These are phyloP conservation scores for Aspergillus oerlinghausenensis DNA, from an alignment of 2,329 filamentous ascomycete species.

Conservation along the genomic window DNA sequence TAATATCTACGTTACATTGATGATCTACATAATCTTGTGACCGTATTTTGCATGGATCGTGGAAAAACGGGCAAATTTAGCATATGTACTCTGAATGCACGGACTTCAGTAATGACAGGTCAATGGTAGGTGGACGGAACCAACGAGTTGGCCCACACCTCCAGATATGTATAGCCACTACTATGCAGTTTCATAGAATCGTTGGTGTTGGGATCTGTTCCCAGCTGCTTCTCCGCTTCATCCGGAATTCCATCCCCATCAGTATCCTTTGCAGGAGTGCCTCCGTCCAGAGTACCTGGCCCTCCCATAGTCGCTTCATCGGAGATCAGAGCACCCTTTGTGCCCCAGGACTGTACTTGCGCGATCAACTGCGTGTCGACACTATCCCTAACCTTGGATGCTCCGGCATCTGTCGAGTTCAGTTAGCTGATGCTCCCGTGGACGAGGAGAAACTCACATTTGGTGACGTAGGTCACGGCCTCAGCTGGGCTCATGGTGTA, in stretches of 20 bases:
- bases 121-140: constrained; percentile 9
- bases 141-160: constrained; percentile 15
- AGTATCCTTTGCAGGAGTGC: constrained; percentile 6
- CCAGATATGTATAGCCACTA: constrained; percentile 13
- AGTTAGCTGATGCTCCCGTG: too few species aligned
- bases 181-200: constrained; percentile 12
- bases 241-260: constrained; percentile 16
- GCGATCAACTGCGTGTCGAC: constrained; percentile 10
- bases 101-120: background rate
- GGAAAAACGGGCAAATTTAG: background rate
- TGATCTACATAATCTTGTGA: background rate
- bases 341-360: constrained; percentile 10
- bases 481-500: constrained; percentile 6
- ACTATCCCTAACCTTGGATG: constrained; percentile 12
- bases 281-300: constrained; percentile 10
- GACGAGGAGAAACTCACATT: constrained; percentile 5
- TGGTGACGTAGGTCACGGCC: constrained; percentile 8
- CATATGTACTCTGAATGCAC: background rate
- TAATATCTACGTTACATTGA: background rate
- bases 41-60: background rate
- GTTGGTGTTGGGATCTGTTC: constrained; percentile 11
- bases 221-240: constrained; percentile 10
- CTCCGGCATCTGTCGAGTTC: constrained; percentile 7
- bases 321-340: constrained; percentile 11
- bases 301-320: constrained; percentile 14